These are phyloP conservation scores for Penicillium sp. DNA, from an alignment of 2,329 filamentous ascomycete species.

Conservation along the genomic window DNA sequence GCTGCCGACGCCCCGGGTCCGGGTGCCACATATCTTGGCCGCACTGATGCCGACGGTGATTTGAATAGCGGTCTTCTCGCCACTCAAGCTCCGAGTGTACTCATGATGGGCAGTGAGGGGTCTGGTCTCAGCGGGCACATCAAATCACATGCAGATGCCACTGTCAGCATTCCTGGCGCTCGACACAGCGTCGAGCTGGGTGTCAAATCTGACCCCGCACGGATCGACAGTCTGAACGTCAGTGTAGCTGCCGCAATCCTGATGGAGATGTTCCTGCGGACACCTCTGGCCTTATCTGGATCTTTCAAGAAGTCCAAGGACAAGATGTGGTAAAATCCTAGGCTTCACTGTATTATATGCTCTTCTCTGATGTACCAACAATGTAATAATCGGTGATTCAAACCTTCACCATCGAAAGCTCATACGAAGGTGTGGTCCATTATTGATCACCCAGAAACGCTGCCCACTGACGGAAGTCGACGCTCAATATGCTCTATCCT, in stretches of 20 bases:
- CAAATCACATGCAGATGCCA: slow-evolving; percentile 64
- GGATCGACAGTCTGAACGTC: slow-evolving; percentile 90
- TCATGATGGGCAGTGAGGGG: slow-evolving; percentile 83
- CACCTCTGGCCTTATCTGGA: slow-evolving; percentile 30
- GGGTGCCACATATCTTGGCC: slow-evolving; percentile 25
- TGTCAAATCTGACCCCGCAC: slow-evolving; percentile 41
- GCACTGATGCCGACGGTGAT: slow-evolving; percentile 6
- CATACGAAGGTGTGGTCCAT: neutral
- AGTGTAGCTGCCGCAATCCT: slow-evolving; percentile 82
- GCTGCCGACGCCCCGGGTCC: slow-evolving; percentile 61
- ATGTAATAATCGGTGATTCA: neutral
- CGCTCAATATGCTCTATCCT: too few species aligned
- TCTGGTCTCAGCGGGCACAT: slow-evolving; percentile 68
- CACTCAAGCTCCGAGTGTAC: slow-evolving; percentile 64
- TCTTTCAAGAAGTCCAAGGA: slow-evolving; percentile 19
- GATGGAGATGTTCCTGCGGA: slow-evolving; percentile 42
- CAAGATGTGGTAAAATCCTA: slow-evolving; percentile 15
- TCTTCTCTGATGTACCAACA: neutral
- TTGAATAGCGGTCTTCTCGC: slow-evolving; percentile 52
- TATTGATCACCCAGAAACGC: too few species aligned
- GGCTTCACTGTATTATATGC: slow-evolving; percentile 1
- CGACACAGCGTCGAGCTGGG: slow-evolving; percentile 44
- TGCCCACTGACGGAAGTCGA: too few species aligned
- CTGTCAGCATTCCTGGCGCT: slow-evolving; percentile 62
- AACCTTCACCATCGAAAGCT: neutral